Evolutionary conservation across 2,329 filamentous ascomycete genomes (phyloP).

Genomic region (Corniculantispora saksenae): DNA sequence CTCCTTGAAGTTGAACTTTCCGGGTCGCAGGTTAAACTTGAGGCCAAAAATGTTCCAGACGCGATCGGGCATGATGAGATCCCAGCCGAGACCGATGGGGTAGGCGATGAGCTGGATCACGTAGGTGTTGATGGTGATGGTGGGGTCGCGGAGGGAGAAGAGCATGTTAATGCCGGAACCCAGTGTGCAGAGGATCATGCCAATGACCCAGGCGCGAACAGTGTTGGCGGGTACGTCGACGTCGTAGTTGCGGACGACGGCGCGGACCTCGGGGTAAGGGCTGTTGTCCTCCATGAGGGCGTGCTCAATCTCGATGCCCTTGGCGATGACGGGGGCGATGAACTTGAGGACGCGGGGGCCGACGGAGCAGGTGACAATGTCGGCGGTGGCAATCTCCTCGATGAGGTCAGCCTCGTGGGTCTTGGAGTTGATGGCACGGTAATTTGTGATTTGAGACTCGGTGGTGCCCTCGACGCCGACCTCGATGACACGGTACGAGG

Average conservation of each 20-base stretch:
- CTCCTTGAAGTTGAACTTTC: slow-evolving; percentile 63
- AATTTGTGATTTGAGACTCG: too few species aligned
- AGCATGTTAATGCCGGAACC: slow-evolving; percentile 64
- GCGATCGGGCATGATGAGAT: slow-evolving; percentile 54
- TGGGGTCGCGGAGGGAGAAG: slow-evolving; percentile 61
- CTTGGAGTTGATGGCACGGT: too few species aligned
- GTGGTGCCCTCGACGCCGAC: too few species aligned
- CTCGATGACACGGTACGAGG: too few species aligned
- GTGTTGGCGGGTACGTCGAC: slow-evolving; percentile 66
- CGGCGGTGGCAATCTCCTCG: too few species aligned
- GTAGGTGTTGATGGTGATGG: slow-evolving; percentile 60
- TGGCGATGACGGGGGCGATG: slow-evolving; percentile 56
- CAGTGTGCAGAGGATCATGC: slow-evolving; percentile 60
- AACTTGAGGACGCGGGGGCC: too few species aligned
- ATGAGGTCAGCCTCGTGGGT: too few species aligned
- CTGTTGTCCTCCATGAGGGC: slow-evolving; percentile 65
- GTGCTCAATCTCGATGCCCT: slow-evolving; percentile 58
- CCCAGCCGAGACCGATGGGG: slow-evolving; percentile 57
- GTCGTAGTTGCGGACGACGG: slow-evolving; percentile 65
- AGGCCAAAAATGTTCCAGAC: slow-evolving; percentile 53
- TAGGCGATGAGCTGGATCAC: slow-evolving; percentile 64
- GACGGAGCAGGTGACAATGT: too few species aligned
- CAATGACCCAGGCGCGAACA: slow-evolving; percentile 64
- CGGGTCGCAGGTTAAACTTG: slow-evolving; percentile 57
- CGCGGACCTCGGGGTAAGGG: slow-evolving; percentile 67